Base-by-base conservation (phyloP, 352 stramenopile species). In the Phytophthora cryptogea region DNA sequence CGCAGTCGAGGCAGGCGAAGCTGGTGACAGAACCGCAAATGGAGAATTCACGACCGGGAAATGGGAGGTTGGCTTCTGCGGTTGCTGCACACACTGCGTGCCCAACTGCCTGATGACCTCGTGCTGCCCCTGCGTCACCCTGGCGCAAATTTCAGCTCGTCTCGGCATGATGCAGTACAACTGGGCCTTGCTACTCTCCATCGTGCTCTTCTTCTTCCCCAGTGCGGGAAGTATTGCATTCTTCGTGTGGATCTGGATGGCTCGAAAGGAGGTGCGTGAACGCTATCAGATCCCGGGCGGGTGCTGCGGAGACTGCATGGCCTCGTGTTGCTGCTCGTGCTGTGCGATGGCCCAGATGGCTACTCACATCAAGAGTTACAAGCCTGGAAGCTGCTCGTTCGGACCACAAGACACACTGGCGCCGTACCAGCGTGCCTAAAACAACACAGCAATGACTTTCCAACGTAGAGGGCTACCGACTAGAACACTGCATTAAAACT, bases 281-380 rank as follows among this genome's bases (percentile, higher is more conserved):
- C 62, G 59, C 14, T 83, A 72, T 48, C 36, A 76, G 16, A 80
- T 84, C 43, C 66, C 72, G 14, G 77, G 74, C 0, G 60, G 35
- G 7, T 70, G 54, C 20, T 73, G 47, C 13, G 54, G 57, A 36
- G 69, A 77, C 41, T 77, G 64, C 41, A 52, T 41, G 11, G 50
- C 58, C 11, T 20, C 49, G 10, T 82, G 77, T 31, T 60, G 39
- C 41, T 60, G 37, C 23, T 65, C 57, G 10, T 71, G 65, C 35
- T 81, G 75, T 52, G 58, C 62, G 8, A 55, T 81, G 37, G 72
- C 72, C 8, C 74, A 87, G 45, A 77, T 85, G 42, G 70, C 66
- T 3, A 85, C 64, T 3, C 77, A 85, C 40, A 57, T 76, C 46
- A 73, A 79, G 63, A 79, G 72, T 48, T 88, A 86, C 71, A 75